Base-by-base conservation (phyloP, 768 basidiomycete genomes). In the Terana coerulea region DNA sequence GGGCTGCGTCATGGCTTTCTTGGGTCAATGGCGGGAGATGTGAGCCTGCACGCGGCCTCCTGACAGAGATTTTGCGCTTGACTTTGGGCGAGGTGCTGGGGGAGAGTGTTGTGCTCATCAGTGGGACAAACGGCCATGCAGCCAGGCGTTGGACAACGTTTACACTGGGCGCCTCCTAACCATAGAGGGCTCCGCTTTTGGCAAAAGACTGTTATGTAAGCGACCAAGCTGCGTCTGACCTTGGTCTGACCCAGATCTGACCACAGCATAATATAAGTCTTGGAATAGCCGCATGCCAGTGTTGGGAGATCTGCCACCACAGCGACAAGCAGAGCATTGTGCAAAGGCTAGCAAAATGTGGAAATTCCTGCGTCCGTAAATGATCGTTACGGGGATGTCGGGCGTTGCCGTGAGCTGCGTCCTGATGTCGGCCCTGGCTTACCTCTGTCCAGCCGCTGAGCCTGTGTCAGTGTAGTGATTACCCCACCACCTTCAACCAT, bases 1-100 rank as follows among this genome's bases (percentile, higher is more conserved):
- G 67, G 22, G 88, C 86, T 5, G 76, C 71, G 53, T 90, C 80
- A 64, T 91, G 88, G n/a, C 75, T 68, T 36, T 89, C 88, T 52
- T 67, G 72, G 53, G 77, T 75, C 29, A 66, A 42, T 1, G 78
- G 79, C 0, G 79, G 78, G 0, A 84, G 62, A 70, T 87, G 78
- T 0, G 86, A 88, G 7, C 28, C 56, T 0, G 84, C 79, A 6
- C 88, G 73, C 10, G 73, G 68, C 47, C 84, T 65, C 36, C 75
- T 74, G 0, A 77, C 78, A 1, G 88, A 90, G 0, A 69, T 65
- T 40, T 72, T 81, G 49, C 84, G 72, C 56, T 77, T 78, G 37
- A 77, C 71, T 57, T 74, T 79, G 19, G 78, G 75, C 15, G 85
- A 75, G 50, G 69, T 69, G 33, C 62, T 64, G 33, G 81, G 79